Evolutionary conservation across 73 alveolate genomes (phyloP).

Genomic region (Paraurostyla sp.): DNA sequence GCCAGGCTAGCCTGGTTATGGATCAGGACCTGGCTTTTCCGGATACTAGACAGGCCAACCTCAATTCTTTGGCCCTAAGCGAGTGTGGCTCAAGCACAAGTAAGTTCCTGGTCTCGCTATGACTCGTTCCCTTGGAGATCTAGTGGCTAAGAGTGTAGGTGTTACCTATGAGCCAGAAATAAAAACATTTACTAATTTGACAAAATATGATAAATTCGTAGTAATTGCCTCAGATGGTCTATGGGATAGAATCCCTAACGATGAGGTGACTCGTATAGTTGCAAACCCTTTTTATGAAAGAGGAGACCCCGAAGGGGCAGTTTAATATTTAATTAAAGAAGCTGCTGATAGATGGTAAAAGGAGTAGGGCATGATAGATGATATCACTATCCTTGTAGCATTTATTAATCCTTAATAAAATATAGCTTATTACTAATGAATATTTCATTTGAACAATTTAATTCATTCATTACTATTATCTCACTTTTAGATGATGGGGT

Average conservation of each 20-base stretch:
- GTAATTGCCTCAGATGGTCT: constrained; percentile 79
- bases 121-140: constrained; percentile 77
- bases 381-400: constrained; percentile 63
- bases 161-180: constrained; percentile 68
- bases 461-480: background rate
- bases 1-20: constrained; percentile 33
- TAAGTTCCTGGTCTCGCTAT: constrained; percentile 79
- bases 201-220: constrained; percentile 35
- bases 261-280: constrained; percentile 35
- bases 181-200: background rate
- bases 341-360: constrained; percentile 71
- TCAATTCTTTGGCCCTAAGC: constrained; percentile 65
- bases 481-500: too few species aligned
- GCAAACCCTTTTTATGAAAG: constrained; percentile 65
- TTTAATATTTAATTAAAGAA: constrained; percentile 9
- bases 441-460: too few species aligned
- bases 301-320: constrained; percentile 78
- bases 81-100: constrained; percentile 73
- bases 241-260: constrained; percentile 71
- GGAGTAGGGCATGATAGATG: constrained; percentile 71
- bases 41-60: background rate
- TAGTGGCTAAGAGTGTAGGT: constrained; percentile 73
- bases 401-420: constrained; percentile 33
- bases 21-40: constrained; percentile 9
- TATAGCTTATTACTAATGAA: background rate